Conservation (phyloP, 352 stramenopile species). For the Pythium vanterpoolii region DNA sequence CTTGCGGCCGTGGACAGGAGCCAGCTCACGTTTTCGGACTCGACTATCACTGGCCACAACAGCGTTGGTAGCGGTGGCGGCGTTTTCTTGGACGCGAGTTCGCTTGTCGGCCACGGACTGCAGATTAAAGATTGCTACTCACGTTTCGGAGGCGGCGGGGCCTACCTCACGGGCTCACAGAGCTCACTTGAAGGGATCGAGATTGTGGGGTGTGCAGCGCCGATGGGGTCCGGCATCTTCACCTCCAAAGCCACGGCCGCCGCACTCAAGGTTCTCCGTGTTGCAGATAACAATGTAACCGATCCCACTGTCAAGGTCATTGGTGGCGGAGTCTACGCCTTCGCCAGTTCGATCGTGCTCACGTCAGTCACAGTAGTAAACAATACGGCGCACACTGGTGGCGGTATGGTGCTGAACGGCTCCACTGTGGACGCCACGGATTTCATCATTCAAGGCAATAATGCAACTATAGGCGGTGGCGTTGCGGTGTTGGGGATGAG, state of each 20-base stretch:
- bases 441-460: neutral
- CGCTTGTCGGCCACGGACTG: neutral
- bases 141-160: constrained; percentile 5
- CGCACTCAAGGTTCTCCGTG: neutral
- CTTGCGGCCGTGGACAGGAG: constrained; percentile 12
- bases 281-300: neutral
- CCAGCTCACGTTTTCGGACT: neutral
- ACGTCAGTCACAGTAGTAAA: neutral
- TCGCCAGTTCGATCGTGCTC: neutral
- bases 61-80: constrained; percentile 10
- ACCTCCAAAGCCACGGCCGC: constrained; percentile 3
- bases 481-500: neutral
- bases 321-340: constrained; percentile 12
- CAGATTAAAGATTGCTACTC: constrained; percentile 1
- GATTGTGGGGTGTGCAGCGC: constrained; percentile 1
- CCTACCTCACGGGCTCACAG: constrained; percentile 4
- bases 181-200: neutral
- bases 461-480: constrained; percentile 8
- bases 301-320: neutral
- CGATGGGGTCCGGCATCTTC: neutral
- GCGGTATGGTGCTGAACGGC: constrained; percentile 6
- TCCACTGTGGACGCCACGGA: neutral
- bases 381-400: constrained; percentile 9
- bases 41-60: neutral
- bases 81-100: constrained; percentile 17